A percentile compares a stretch with the other conserved stretches of the same genome.
These are phyloP conservation scores for Rutstroemia sp. DNA, from an alignment of 2,329 filamentous ascomycete species.

Conservation along the genomic window DNA sequence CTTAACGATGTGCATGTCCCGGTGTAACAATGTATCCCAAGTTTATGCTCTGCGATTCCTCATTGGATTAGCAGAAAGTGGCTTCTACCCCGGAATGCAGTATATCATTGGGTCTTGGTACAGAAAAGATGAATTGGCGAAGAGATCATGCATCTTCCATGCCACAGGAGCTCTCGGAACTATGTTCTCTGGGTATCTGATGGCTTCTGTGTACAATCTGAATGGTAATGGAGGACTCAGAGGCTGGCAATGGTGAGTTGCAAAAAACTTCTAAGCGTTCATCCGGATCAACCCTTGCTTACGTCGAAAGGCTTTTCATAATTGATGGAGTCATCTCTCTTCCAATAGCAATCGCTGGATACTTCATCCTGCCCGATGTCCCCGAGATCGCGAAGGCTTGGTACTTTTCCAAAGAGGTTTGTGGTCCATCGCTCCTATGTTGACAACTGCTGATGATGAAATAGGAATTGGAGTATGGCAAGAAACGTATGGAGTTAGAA, in stretches of 20 bases:
- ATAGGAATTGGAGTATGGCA: constrained; percentile 7
- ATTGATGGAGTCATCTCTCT: constrained; percentile 32
- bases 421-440: constrained; percentile 10
- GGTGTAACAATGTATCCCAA: constrained; percentile 22
- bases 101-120: constrained; percentile 54
- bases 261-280: neutral
- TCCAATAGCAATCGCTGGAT: constrained; percentile 26
- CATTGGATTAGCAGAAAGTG: constrained; percentile 43
- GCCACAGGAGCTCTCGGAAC: constrained; percentile 47
- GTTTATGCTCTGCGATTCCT: constrained; percentile 34
- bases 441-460: neutral
- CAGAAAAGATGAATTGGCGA: constrained; percentile 28
- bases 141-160: constrained; percentile 50
- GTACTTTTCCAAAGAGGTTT: constrained; percentile 8
- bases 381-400: constrained; percentile 25
- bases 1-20: constrained; percentile 4
- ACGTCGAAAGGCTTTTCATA: constrained; percentile 31
- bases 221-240: constrained; percentile 31
- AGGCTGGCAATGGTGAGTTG: constrained; percentile 30
- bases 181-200: constrained; percentile 38
- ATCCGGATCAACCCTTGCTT: neutral
- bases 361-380: constrained; percentile 29
- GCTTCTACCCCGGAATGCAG: constrained; percentile 43
- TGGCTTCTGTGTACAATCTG: constrained; percentile 37
- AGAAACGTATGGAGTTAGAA: constrained; percentile 25